These are phyloP conservation scores for Macroventuria anomochaeta DNA, from an alignment of 2,329 filamentous ascomycete species.

Conservation along the genomic window DNA sequence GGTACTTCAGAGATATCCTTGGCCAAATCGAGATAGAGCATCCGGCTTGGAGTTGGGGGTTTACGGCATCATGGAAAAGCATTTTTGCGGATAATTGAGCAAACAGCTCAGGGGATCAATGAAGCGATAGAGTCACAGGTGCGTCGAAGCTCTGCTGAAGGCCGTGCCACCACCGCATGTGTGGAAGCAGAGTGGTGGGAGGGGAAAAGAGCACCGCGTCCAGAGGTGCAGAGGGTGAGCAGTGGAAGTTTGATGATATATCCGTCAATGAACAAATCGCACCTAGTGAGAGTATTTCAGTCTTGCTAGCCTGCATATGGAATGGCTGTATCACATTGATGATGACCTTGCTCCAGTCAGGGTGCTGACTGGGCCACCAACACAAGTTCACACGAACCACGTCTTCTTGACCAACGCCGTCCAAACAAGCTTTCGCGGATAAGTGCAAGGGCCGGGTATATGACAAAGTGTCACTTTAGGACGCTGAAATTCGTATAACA, in stretches of 20 bases:
- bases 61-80: conserved; percentile 41
- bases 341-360: conserved; percentile 17
- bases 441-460: conserved; percentile 13
- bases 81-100: conserved; percentile 30
- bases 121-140: conserved; percentile 21
- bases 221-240: conserved; percentile 13
- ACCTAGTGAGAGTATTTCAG: conserved; percentile 1
- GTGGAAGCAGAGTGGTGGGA: conserved; percentile 21
- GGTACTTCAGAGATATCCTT: conserved; percentile 14
- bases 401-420: conserved; percentile 23
- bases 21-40: conserved; percentile 37
- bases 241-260: conserved; percentile 27
- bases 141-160: conserved; percentile 13
- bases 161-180: conserved; percentile 17
- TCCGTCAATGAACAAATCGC: conserved; percentile 16
- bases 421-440: conserved; percentile 7
- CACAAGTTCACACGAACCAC: conserved; percentile 5
- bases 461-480: not conserved
- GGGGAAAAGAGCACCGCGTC: conserved; percentile 20
- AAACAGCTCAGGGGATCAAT: conserved; percentile 17
- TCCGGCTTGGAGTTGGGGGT: conserved; percentile 46
- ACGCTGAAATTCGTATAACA: conserved; percentile 6
- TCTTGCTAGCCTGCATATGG: conserved; percentile 17
- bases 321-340: conserved; percentile 32
- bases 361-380: not conserved